Percentiles rank a stretch among this genome's conserved stretches.
These are phyloP conservation scores for Herpotrichia juniperi DNA, from an alignment of 2,329 filamentous ascomycete genomes.

Conservation along the genomic window DNA sequence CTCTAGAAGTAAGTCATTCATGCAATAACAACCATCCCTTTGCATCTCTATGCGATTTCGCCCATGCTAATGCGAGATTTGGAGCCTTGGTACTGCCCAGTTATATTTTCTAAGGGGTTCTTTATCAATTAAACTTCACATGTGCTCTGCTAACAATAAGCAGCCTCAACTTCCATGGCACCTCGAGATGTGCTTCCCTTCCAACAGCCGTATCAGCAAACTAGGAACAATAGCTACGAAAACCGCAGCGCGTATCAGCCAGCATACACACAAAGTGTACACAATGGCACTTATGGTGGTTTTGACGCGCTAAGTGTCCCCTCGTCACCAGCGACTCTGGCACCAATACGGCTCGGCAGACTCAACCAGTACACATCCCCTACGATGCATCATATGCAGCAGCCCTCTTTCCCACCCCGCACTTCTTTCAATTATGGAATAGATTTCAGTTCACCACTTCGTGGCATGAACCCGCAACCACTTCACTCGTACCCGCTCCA, in stretches of 20 bases:
- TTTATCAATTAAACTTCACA: too few species aligned
- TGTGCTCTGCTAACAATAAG: too few species aligned
- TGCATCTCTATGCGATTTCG: too few species aligned
- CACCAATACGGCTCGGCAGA: not conserved
- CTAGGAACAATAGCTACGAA: not conserved
- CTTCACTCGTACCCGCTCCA: not conserved
- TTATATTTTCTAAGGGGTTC: too few species aligned
- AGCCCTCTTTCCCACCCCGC: not conserved
- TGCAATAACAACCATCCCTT: too few species aligned
- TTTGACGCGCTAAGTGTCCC: not conserved
- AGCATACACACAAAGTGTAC: conserved; percentile 1
- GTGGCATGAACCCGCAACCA: not conserved
- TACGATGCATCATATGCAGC: not conserved
- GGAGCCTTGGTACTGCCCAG: too few species aligned
- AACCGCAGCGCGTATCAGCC: not conserved
- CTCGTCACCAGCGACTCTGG: conserved; percentile 4
- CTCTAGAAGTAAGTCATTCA: too few species aligned
- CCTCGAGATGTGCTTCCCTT: not conserved
- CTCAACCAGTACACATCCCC: conserved; percentile 4
- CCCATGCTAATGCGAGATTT: too few species aligned
- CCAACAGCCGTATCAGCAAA: not conserved
- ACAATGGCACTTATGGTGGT: not conserved
- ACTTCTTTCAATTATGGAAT: not conserved
- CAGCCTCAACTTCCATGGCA: not conserved
- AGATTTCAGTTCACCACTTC: not conserved